A percentile compares a stretch with the other conserved stretches of the same genome.
Conservation (phyloP, 2,329 filamentous ascomycete genomes). For the Gyromitra esculenta region DNA sequence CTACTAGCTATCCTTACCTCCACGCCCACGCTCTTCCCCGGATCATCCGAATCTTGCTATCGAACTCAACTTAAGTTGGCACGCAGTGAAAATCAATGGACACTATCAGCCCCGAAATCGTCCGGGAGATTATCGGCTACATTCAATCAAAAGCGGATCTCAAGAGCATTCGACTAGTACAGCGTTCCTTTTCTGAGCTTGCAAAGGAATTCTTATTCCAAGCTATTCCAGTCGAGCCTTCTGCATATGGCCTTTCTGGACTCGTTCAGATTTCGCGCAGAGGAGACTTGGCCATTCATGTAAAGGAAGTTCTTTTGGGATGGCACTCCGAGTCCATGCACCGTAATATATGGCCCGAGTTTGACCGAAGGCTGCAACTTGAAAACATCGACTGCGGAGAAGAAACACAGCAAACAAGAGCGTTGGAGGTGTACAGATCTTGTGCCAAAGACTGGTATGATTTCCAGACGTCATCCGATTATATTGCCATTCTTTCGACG, state of each 20-base stretch:
- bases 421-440: background rate
- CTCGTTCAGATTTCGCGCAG: background rate
- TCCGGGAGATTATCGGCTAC: background rate
- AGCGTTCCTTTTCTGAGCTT: constrained; percentile 2
- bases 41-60: background rate
- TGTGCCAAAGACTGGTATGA: background rate
- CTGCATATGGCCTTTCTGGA: background rate
- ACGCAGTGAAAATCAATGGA: background rate
- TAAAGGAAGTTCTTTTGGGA: background rate
- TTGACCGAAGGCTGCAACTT: background rate
- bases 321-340: background rate
- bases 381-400: background rate
- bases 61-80: background rate
- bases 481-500: background rate
- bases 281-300: background rate
- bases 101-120: background rate
- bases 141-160: background rate
- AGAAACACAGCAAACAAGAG: background rate
- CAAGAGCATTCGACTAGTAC: background rate
- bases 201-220: background rate
- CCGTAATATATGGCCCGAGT: background rate
- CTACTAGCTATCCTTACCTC: background rate
- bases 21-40: background rate
- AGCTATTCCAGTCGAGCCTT: background rate
- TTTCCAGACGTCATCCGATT: background rate